Evolutionary conservation across 1,284 basidiomycete species (phyloP), one percentile per base, ranked within the genome.

Genomic region (Irpex rosettiformis): DNA sequence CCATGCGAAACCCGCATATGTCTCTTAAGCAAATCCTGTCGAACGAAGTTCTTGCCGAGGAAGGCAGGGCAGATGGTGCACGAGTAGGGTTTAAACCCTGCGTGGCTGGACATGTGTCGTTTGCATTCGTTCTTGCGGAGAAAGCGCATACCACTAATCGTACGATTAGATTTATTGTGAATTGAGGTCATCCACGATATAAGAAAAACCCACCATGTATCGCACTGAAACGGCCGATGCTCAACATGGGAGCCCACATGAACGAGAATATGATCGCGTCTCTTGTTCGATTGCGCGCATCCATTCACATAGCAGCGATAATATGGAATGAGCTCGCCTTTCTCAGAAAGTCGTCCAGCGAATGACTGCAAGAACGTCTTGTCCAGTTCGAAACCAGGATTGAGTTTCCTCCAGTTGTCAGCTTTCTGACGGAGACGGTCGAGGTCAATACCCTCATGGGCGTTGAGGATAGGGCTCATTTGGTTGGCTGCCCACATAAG

Each of bases 91-190:
- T 83, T 79, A 48, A 71, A 69, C 8, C 82, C 82, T 6, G 75
- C 78, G 65, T 89, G 86, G 61, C 81, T 84, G 21, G 81, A 75
- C 68, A 86, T 85, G 62, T 89, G 86, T 33, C 87, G 79, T 67
- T 86, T 88, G 73, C 85, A 86, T 69, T 89, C 87, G 66, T 89
- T 88, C 69, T 85, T 88, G 59, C 86, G 81, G 58, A 87, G 68
- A 72, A 89, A 89, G 11, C 81, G 76, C 62, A 84, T 76, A 3
- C 80, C 70, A 66, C 86, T 88, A 16, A 33, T 10, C 4, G n/a
- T n/a, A n/a, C 47, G 55, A 58, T 48, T 49, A 37, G 8, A 30
- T 29, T 53, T n/a, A 16, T 10, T 22, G 25, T 22, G 22, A 10
- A 37, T 16, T 13, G 22, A 56, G 59, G 10, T 57, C 10, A 29